Conservation (phyloP, 1,284 basidiomycete species). For the Microbotryum violaceum region DNA sequence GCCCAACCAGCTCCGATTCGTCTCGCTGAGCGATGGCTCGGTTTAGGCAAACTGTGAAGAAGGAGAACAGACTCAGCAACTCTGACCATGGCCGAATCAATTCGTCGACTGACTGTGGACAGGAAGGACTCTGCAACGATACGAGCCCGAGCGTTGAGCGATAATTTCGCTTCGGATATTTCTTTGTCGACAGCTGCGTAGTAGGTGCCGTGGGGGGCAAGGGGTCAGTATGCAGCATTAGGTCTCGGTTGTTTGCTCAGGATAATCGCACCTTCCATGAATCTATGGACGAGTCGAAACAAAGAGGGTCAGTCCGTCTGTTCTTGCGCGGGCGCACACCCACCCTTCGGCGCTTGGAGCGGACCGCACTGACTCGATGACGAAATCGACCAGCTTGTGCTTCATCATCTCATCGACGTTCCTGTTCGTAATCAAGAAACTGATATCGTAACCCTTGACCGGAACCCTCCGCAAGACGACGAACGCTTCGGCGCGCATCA, state of each 20-base stretch:
- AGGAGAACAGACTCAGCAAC: no score
- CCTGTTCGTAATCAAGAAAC: slow-evolving; percentile 95
- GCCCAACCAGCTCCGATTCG: no score
- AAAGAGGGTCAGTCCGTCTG: background rate
- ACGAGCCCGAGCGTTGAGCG: slow-evolving; percentile 89
- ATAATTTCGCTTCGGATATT: slow-evolving; percentile 54
- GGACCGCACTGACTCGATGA: slow-evolving; percentile 65
- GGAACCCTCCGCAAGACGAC: slow-evolving; percentile 92
- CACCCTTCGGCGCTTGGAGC: background rate
- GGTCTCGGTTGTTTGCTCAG: no score
- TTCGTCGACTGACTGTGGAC: background rate
- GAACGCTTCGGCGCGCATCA: slow-evolving; percentile 95
- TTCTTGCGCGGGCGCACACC: no score
- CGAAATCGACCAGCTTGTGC: slow-evolving; percentile 99
- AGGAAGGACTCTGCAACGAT: slow-evolving; percentile 73
- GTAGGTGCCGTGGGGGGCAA: slow-evolving; percentile 35
- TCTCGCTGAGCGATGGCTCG: no score
- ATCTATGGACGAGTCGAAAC: slow-evolving; percentile 23
- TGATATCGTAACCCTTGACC: slow-evolving; percentile 95
- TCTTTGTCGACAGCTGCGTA: slow-evolving; percentile 46
- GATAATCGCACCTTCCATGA: slow-evolving; percentile 35
- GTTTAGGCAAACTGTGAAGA: no score
- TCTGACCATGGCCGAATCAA: no score
- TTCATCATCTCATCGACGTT: slow-evolving; percentile 97
- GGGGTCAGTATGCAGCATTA: background rate